phyloP scores from a whole-genome alignment of 306 rosid genomes.

The Nissolia schottii region DNA sequence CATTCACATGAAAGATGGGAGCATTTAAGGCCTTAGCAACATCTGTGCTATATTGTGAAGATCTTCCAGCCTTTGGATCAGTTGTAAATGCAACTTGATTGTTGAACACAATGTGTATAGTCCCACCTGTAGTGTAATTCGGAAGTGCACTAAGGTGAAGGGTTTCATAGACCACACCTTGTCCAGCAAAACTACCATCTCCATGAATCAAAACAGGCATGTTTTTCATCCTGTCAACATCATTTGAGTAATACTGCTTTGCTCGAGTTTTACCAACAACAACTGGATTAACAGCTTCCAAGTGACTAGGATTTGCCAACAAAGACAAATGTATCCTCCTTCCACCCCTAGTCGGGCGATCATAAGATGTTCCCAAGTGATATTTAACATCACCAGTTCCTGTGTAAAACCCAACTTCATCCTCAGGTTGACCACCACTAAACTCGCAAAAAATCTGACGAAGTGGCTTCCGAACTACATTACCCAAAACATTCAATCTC shows the following conservation, averaged over 20 bases:
- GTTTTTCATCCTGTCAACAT: constrained; percentile 66
- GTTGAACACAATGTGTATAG: constrained; percentile 85
- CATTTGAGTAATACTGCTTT: constrained; percentile 78
- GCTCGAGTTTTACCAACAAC: constrained; percentile 92
- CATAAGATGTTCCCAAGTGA: constrained; percentile 93
- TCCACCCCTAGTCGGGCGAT: constrained; percentile 92
- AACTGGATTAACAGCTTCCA: constrained; percentile 93
- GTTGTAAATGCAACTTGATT: constrained; percentile 96
- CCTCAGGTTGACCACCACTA: constrained; percentile 76
- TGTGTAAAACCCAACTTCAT: constrained; percentile 80
- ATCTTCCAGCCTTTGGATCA: constrained; percentile 78
- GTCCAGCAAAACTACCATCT: constrained; percentile 98
- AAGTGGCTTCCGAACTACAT: constrained; percentile 88
- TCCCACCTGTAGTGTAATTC: constrained; percentile 89
- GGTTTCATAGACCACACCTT: constrained; percentile 94
- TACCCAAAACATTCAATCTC: constrained; percentile 88
- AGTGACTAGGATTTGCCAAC: constrained; percentile 93
- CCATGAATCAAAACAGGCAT: constrained; percentile 88
- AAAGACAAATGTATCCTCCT: constrained; percentile 80
- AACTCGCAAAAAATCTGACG: constrained; percentile 87
- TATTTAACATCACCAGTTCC: constrained; percentile 99
- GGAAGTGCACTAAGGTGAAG: constrained; percentile 96
- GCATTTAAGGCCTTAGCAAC: constrained; percentile 90
- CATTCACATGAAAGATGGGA: constrained; percentile 87
- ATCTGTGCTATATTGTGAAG: constrained; percentile 86